Conservation (phyloP, 169 alveolate genomes). For the Eimeria mitis region DNA sequence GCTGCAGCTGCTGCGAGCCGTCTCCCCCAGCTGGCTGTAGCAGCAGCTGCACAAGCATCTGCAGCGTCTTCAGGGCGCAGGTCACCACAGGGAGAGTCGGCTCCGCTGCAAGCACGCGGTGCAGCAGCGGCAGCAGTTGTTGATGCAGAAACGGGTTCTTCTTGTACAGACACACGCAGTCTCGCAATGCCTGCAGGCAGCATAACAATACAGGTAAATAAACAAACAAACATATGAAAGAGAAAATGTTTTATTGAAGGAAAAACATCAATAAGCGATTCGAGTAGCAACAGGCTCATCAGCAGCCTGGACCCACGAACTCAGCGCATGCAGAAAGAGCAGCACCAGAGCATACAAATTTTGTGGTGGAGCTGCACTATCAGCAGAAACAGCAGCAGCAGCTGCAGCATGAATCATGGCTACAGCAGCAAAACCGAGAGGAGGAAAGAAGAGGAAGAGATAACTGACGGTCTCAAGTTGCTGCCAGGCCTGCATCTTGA, state of each 20-base stretch:
- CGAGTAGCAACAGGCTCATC: background rate
- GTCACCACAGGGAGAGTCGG: conserved; percentile 82
- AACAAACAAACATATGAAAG: background rate
- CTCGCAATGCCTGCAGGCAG: conserved; percentile 68
- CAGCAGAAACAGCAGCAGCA: background rate
- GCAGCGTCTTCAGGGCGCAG: conserved; percentile 74
- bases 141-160: conserved; percentile 75
- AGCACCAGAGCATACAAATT: background rate
- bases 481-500: conserved; percentile 80
- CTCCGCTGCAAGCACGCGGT: conserved; percentile 72
- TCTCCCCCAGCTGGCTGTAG: conserved; percentile 64
- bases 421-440: conserved; percentile 10
- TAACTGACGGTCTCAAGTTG: conserved; percentile 69
- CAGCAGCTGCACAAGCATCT: conserved; percentile 76
- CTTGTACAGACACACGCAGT: conserved; percentile 63
- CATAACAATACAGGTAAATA: background rate
- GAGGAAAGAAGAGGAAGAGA: background rate
- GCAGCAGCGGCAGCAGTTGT: conserved; percentile 71
- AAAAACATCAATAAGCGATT: background rate
- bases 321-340: background rate
- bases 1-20: conserved; percentile 53
- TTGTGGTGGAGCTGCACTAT: background rate
- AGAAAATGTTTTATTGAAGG: background rate
- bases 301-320: background rate
- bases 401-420: conserved; percentile 2